Base-by-base conservation (phyloP, 1,139 yeast species). In the Kodamaea fungicola region DNA sequence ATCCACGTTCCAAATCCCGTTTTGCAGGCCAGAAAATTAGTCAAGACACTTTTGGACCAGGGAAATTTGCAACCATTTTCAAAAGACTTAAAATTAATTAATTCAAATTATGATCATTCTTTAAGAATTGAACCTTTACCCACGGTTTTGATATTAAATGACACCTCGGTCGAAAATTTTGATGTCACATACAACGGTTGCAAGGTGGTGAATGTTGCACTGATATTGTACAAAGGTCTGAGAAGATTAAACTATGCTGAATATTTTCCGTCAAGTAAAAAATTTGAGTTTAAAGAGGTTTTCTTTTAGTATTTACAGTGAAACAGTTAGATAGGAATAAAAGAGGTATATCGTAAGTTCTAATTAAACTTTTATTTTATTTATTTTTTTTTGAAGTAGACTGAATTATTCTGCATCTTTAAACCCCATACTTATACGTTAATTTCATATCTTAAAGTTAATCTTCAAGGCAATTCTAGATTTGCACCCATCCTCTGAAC, bases 21-120 rank as follows among this genome's bases (percentile, higher is more conserved):
- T 6, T 67, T 69, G 23, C 92, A 85, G 56, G 83, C 95, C 0
- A 71, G 95, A 44, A 83, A 80, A 50, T 61, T 88, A 6, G 87
- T 84, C 13, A 83, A 85, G 49, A 87, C 96, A 0, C 45, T 92
- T 2, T 61, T 92, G 8, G 96, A 88, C 53, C 98, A 92, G 59
- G 95, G 95, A 1, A 84, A 80, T 52, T 57, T 92, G 36, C 84
- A 94, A 32, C 97, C 98, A 12, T 88, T 89, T 54, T 66, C 79
- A 4, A 60, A 69, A 22, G 62, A 70, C 29, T 64, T 77, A 23
- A 74, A 87, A 42, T 83, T 94, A 1, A 67, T 87, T 1, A 65
- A 78, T 28, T 78, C 95, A 64, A 82, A 80, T 42, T 76, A 75
- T 50, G 95, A 87, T 53, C 80, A 80, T 46, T 65, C 79, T 2